A percentile compares a stretch with the other conserved stretches of the same genome.
These are phyloP conservation scores for Pterulicium gracile DNA, from an alignment of 1,284 basidiomycete species.

Conservation along the genomic window DNA sequence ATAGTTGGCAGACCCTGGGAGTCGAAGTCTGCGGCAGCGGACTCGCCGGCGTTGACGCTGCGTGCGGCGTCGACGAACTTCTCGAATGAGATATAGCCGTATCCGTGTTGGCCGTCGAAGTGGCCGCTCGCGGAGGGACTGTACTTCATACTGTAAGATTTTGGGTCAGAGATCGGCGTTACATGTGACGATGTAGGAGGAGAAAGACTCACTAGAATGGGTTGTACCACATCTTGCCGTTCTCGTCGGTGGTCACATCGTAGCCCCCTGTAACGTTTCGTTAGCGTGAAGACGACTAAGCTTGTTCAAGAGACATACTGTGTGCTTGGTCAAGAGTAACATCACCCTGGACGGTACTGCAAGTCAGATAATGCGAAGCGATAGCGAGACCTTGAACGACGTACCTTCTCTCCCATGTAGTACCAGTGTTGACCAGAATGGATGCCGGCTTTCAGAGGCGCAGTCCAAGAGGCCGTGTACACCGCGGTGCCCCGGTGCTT, in stretches of 20 bases:
- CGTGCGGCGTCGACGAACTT: slow-evolving; percentile 81
- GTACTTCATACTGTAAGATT: slow-evolving; percentile 71
- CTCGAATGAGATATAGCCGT: slow-evolving; percentile 85
- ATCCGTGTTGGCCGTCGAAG: slow-evolving; percentile 89
- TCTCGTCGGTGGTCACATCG: slow-evolving; percentile 76
- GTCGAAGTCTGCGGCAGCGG: slow-evolving; percentile 67
- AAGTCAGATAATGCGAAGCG: slow-evolving; percentile 6
- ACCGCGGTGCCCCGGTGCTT: slow-evolving; percentile 72
- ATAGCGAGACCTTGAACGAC: slow-evolving; percentile 9
- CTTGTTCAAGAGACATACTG: background rate
- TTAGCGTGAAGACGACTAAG: background rate
- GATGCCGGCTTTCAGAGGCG: slow-evolving; percentile 65
- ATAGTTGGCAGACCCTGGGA: slow-evolving; percentile 78
- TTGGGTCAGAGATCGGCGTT: slow-evolving; percentile 6
- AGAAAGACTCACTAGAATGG: slow-evolving; percentile 72
- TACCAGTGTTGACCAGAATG: slow-evolving; percentile 91
- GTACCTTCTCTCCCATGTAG: slow-evolving; percentile 84
- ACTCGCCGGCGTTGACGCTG: slow-evolving; percentile 62
- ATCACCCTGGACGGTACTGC: too few relatives aligned
- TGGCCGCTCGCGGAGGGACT: slow-evolving; percentile 84
- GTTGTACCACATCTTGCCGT: slow-evolving; percentile 76
- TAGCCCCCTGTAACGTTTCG: slow-evolving; percentile 59
- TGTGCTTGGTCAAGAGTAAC: background rate
- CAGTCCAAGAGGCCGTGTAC: slow-evolving; percentile 88
- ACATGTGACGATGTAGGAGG: slow-evolving; percentile 6